These are phyloP conservation scores for Sporothrix humicola DNA, from an alignment of 2,329 filamentous ascomycete species.

Conservation along the genomic window DNA sequence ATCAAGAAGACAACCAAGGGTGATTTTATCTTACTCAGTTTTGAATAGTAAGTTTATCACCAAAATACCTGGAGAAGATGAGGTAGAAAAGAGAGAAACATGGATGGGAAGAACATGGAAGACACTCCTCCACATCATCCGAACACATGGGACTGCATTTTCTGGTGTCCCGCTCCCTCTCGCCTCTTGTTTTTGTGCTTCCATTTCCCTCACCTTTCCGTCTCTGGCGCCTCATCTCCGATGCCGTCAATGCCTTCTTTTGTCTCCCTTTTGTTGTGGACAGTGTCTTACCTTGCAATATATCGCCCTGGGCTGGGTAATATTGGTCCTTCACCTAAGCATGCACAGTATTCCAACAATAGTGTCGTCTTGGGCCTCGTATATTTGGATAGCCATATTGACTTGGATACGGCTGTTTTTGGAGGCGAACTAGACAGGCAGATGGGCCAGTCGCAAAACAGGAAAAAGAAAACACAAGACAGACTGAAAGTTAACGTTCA, in stretches of 20 bases:
- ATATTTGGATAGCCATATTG: slow-evolving; percentile 18
- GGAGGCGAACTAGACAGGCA: neutral
- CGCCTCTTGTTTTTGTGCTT: slow-evolving; percentile 8
- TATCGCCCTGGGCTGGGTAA: neutral
- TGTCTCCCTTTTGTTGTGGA: neutral
- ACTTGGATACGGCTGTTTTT: neutral
- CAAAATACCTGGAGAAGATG: neutral
- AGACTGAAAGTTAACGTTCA: neutral
- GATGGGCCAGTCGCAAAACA: slow-evolving; percentile 16
- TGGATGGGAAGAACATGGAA: neutral
- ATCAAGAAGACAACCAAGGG: neutral
- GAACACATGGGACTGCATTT: slow-evolving; percentile 21
- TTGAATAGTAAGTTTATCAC: neutral
- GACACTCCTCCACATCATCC: slow-evolving; percentile 3
- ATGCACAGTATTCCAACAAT: neutral
- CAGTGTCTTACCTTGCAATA: slow-evolving; percentile 21
- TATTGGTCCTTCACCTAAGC: neutral
- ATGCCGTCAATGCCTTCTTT: slow-evolving; percentile 32
- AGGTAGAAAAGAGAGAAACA: neutral
- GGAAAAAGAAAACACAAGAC: neutral
- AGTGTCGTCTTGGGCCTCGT: slow-evolving; percentile 4
- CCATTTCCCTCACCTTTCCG: neutral
- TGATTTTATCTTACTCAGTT: neutral
- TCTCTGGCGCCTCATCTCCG: slow-evolving; percentile 31
- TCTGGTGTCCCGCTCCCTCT: neutral